Percentiles rank a stretch among this genome's conserved stretches.
These are phyloP conservation scores for Mercurialis annua DNA, from an alignment of 345 rosid genomes.

Conservation along the genomic window DNA sequence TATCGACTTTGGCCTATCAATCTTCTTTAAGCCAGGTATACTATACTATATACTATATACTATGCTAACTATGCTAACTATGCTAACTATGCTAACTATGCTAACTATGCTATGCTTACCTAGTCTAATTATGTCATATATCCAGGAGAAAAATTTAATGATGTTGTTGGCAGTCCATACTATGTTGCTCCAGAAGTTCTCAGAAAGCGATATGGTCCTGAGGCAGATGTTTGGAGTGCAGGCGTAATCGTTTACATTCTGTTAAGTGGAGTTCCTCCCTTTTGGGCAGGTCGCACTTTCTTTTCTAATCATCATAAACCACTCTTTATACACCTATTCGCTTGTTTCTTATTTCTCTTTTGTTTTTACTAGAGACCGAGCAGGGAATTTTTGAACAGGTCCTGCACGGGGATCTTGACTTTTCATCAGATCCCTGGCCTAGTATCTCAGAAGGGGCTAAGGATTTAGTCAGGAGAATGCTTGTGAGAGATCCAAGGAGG, in stretches of 20 bases:
- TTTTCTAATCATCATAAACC: not conserved
- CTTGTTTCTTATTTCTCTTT: not conserved
- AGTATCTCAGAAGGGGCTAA: constrained; percentile 31
- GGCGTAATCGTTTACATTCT: constrained; percentile 32
- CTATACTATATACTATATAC: too few species aligned
- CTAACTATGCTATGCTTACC: too few species aligned
- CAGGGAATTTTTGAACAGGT: constrained; percentile 32
- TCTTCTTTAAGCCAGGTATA: constrained; percentile 33
- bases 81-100: too few species aligned
- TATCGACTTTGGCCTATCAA: constrained; percentile 29
- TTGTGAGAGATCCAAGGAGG: constrained; percentile 26
- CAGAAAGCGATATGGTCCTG: constrained; percentile 26
- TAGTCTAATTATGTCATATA: too few species aligned
- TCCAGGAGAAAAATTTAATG: constrained; percentile 27
- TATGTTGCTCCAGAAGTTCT: constrained; percentile 36
- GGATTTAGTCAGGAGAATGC: constrained; percentile 32
- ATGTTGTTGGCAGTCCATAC: constrained; percentile 35
- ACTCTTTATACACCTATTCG: too few species aligned
- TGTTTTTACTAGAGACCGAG: constrained; percentile 23
- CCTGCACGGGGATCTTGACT: constrained; percentile 30
- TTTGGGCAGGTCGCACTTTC: constrained; percentile 29
- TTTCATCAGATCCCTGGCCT: constrained; percentile 33
- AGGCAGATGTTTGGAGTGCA: constrained; percentile 37
- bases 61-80: too few species aligned
- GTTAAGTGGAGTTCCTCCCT: constrained; percentile 36